Evolutionary conservation across 1,284 basidiomycete genomes (phyloP), one percentile per base, ranked within the genome.

Genomic region (Psilocybe mexicana): DNA sequence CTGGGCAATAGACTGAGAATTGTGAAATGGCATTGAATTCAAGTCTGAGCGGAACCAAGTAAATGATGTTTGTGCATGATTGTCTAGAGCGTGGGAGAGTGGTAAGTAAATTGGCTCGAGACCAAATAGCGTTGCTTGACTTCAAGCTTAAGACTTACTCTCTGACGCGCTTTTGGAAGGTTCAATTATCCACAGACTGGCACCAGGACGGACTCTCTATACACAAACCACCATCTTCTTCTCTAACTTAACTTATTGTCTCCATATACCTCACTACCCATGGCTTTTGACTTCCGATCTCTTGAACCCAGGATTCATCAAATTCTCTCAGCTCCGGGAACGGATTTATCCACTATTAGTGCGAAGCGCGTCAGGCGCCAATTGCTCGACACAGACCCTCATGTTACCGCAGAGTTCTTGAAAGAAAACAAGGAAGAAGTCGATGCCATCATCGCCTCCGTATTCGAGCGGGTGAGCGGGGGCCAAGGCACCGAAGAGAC

Each of bases 281-380:
- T 80, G 78, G 61, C 69, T 42, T 76, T 79, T 66, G 76, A 85
- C 66, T 72, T 80, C 54, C 65, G 67, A 56, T 69, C 74, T 56
- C 78, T 92, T 60, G 81, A 85, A 68, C 77, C 80, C n/a, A 78
- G 74, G 57, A 85, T 92, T 67, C 77, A 77, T 59, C 74, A 77
- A 59, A 90, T 92, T 69, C 82, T 92, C 55, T 77, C 82, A 44
- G 82, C 86, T 14, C 89, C 89, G 6, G 84, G 82, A 50, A 85
- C 82, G 50, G 87, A 92, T 76, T 79, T 92, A 64, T 61, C 75
- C 45, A 88, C 85, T 44, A 89, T 92, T 72, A 89, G 86, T 67
- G 89, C 89, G 53, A 91, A 88, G 74, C 84, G 85, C 74, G 90
- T 92, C 65, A 81, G 90, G 62, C 84, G 84, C 61, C 79, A 83